phyloP scores from a whole-genome alignment of 495 filamentous ascomycete species.

The Lasiosphaeria hispida region DNA sequence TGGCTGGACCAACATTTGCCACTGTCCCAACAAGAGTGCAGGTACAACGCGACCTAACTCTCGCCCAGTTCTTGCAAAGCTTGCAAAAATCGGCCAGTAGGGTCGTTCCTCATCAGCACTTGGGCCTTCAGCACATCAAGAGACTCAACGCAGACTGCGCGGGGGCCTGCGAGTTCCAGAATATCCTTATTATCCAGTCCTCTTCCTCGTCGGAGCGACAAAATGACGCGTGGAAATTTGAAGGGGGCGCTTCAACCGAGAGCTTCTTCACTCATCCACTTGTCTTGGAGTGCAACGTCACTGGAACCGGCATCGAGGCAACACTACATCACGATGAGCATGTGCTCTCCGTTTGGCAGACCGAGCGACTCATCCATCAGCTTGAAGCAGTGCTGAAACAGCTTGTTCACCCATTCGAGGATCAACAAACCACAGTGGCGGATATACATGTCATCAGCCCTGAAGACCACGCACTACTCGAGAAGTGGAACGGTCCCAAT shows the following conservation, averaged over 20 bases:
- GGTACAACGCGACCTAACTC: slow-evolving; percentile 7
- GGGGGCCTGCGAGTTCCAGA: slow-evolving; percentile 39
- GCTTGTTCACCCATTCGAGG: slow-evolving; percentile 9
- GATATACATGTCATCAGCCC: slow-evolving; percentile 21
- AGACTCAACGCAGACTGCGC: slow-evolving; percentile 27
- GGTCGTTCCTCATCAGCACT: slow-evolving; percentile 45
- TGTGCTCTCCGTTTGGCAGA: slow-evolving; percentile 22
- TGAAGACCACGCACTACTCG: slow-evolving; percentile 19
- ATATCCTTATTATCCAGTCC: slow-evolving; percentile 40
- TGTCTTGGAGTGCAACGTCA: slow-evolving; percentile 23
- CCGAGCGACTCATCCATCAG: slow-evolving; percentile 25
- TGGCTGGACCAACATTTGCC: slow-evolving; percentile 55
- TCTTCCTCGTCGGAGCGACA: slow-evolving; percentile 1
- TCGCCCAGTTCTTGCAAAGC: slow-evolving; percentile 17
- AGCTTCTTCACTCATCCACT: slow-evolving; percentile 30
- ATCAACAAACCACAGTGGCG: slow-evolving; percentile 6
- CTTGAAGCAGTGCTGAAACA: slow-evolving; percentile 22
- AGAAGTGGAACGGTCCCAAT: slow-evolving; percentile 16
- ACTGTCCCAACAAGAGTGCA: slow-evolving; percentile 53
- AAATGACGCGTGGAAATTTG: slow-evolving; percentile 21
- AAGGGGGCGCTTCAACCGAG: slow-evolving; percentile 17
- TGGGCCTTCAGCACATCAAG: slow-evolving; percentile 45
- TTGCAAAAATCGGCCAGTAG: slow-evolving; percentile 36
- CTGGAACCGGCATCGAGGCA: slow-evolving; percentile 13
- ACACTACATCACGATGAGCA: slow-evolving; percentile 24